Evolutionary conservation across 1,284 basidiomycete genomes (phyloP).

Genomic region (Puccinia brachypodii): DNA sequence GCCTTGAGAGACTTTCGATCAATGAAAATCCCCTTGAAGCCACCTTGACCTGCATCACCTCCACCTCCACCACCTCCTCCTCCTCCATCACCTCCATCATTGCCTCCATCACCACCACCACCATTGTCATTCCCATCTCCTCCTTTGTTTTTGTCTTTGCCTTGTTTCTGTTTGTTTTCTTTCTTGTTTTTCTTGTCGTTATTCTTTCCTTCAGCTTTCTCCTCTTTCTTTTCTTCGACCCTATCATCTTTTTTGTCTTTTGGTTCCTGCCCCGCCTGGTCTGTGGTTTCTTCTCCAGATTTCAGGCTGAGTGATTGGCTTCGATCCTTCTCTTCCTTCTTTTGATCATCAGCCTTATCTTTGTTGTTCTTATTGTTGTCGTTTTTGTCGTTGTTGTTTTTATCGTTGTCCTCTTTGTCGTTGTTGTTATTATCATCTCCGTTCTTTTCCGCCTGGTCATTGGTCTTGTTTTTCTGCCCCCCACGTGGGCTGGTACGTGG

Average conservation of each 20-base stretch:
- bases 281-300: neutral
- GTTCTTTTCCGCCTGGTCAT: neutral
- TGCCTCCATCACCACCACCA: neutral
- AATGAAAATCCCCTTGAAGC: constrained; percentile 4
- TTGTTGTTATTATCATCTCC: neutral
- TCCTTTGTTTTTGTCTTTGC: neutral
- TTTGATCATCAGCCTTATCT: constrained; percentile 21
- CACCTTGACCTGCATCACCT: neutral
- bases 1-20: neutral
- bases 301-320: neutral
- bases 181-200: constrained; percentile 10
- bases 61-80: neutral
- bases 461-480: too few species aligned
- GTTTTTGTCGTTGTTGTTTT: neutral
- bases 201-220: constrained; percentile 43
- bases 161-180: neutral
- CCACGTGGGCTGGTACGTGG: neutral
- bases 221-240: neutral
- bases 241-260: neutral
- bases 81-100: neutral
- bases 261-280: neutral
- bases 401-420: neutral
- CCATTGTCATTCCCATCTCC: neutral
- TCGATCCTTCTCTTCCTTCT: constrained; percentile 35
- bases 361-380: neutral